Percentiles rank a stretch among this genome's conserved stretches.
These are phyloP conservation scores for Areca catechu DNA, from an alignment of 176 grass and related monocot genomes.

Conservation along the genomic window DNA sequence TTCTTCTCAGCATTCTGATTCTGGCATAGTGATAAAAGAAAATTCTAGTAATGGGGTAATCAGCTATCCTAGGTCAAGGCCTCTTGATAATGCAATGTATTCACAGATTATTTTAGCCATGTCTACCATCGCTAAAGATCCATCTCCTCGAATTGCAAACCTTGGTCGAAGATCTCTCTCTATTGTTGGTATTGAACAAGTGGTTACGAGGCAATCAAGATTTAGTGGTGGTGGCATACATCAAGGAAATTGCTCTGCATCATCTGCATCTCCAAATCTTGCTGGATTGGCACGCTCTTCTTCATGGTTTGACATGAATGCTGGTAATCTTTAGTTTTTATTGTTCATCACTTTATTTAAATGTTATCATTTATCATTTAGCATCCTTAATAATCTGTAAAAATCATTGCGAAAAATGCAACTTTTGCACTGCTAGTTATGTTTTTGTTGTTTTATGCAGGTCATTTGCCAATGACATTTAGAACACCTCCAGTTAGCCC, in stretches of 20 bases:
- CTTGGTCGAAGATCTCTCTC: constrained; percentile 67
- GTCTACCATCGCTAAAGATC: constrained; percentile 80
- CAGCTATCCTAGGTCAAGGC: constrained; percentile 40
- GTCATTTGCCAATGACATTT: constrained; percentile 61
- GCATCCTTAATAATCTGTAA: no score
- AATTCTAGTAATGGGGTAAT: constrained; percentile 68
- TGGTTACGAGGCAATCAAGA: constrained; percentile 65
- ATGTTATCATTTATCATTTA: no score
- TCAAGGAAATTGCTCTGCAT: constrained; percentile 48
- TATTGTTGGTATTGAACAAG: constrained; percentile 73
- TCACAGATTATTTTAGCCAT: constrained; percentile 71
- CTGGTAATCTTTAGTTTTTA: constrained; percentile 37
- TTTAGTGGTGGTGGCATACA: constrained; percentile 48
- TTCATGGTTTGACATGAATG: constrained; percentile 96
- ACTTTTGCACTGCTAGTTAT: no score
- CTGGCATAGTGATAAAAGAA: constrained; percentile 65
- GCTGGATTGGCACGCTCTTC: constrained; percentile 77
- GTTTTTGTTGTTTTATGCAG: constrained; percentile 29
- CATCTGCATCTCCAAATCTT: constrained; percentile 43
- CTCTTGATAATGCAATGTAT: constrained; percentile 57
- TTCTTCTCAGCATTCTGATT: constrained; percentile 92
- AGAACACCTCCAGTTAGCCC: constrained; percentile 96
- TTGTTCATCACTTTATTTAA: not conserved
- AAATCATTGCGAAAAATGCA: no score
- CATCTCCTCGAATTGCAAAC: constrained; percentile 65